phyloP scores from a whole-genome alignment of 495 filamentous ascomycete genomes.

The Trichoderma gamsii region DNA sequence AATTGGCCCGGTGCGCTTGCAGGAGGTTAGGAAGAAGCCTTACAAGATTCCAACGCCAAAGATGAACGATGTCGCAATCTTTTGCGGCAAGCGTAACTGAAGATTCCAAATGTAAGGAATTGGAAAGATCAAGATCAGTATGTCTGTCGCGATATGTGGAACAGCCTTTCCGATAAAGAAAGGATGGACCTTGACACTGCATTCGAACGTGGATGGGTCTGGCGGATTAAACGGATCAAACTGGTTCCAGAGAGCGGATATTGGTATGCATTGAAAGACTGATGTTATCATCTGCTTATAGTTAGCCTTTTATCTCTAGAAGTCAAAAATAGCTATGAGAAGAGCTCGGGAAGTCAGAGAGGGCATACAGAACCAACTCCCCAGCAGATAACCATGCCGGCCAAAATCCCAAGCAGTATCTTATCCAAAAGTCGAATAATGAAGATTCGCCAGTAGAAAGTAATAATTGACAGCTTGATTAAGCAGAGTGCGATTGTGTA shows the following conservation, averaged over 20 bases:
- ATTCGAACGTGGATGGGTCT: neutral
- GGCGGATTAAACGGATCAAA: neutral
- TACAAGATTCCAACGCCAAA: neutral
- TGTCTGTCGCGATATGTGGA: neutral
- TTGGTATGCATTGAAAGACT: neutral
- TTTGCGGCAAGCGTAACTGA: neutral
- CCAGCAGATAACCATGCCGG: neutral
- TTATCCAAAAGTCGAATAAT: neutral
- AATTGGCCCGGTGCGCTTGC: neutral
- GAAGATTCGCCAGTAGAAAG: conserved; percentile 20
- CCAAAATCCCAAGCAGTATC: neutral
- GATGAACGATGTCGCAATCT: neutral
- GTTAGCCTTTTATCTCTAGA: neutral
- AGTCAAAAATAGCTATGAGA: neutral
- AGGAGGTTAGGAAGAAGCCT: neutral
- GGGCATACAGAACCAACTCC: neutral
- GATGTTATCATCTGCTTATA: neutral
- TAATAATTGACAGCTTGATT: conserved; percentile 17
- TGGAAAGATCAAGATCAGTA: neutral
- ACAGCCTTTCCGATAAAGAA: neutral
- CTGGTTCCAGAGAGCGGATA: neutral
- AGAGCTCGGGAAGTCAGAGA: neutral
- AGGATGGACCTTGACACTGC: neutral
- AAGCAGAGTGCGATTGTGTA: conserved; percentile 12
- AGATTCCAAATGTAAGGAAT: conserved; percentile 5